phyloP scores from a whole-genome alignment of 805 yeast genomes.

The Dipodascopsis tothii region DNA sequence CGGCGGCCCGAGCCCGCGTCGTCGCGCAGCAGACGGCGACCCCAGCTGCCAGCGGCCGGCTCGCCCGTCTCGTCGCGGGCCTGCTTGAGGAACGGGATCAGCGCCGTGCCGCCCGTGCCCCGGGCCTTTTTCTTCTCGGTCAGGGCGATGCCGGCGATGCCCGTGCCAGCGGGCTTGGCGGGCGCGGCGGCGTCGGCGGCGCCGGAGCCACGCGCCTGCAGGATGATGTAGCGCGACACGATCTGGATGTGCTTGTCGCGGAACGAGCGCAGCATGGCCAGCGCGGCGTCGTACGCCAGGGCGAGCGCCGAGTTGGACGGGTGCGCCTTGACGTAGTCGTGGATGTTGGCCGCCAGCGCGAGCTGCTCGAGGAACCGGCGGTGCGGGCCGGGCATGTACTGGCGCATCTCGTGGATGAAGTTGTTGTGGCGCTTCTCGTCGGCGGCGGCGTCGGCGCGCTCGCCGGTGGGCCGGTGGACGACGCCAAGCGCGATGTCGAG shows the following conservation, averaged over 20 bases:
- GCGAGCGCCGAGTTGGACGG: slow-evolving; percentile 47
- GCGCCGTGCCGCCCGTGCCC: slow-evolving; percentile 93
- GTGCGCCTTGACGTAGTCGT: slow-evolving; percentile 52
- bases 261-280: slow-evolving; percentile 80
- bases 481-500: slow-evolving; percentile 70
- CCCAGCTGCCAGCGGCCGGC: slow-evolving; percentile 90
- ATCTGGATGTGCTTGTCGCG: slow-evolving; percentile 91
- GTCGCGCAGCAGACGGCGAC: slow-evolving; percentile 45
- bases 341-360: slow-evolving; percentile 49
- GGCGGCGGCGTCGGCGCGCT: slow-evolving; percentile 30
- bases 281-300: slow-evolving; percentile 75
- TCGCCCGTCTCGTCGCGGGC: slow-evolving; percentile 95
- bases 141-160: slow-evolving; percentile 43
- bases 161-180: slow-evolving; percentile 37
- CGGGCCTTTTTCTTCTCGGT: slow-evolving; percentile 46
- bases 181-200: slow-evolving; percentile 33
- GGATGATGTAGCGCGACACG: slow-evolving; percentile 75
- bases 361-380: slow-evolving; percentile 62
- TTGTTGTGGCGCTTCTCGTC: slow-evolving; percentile 30
- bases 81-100: slow-evolving; percentile 86
- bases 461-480: slow-evolving; percentile 73
- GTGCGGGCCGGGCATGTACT: slow-evolving; percentile 86
- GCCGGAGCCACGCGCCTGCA: slow-evolving; percentile 61
- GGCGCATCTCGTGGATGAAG: slow-evolving; percentile 76
- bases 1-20: slow-evolving; percentile 2